Evolutionary conservation across 2,329 filamentous ascomycete genomes (phyloP), one percentile per base, ranked within the genome.

Genomic region (Diaporthe sp.): DNA sequence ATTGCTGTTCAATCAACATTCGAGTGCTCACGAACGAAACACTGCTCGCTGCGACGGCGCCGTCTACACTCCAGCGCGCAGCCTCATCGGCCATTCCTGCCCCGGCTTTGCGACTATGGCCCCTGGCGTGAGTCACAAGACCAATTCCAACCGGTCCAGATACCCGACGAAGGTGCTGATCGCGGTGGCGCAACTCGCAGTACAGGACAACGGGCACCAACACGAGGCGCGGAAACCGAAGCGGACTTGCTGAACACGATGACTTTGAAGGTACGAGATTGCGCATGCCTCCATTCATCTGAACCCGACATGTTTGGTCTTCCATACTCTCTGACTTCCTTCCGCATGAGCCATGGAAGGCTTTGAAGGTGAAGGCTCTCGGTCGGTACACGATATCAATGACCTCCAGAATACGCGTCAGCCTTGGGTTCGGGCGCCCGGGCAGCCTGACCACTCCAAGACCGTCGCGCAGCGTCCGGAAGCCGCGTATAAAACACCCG

Each of bases 161-260:
- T 13, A 50, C 3, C 13, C 25, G 22, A n/a, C 17, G 19, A 12
- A 53, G 32, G n/a, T 35, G 47, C 73, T 72, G 59, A 74, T 32
- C 6, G 55, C 12, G 12, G 27, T 27, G 32, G 66, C 68, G 56
- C 73, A 55, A 63, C 58, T 42, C 47, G 44, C 81, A 81, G 53
- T 78, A 78, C 42, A 80, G 80, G 71, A 80, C 77, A 66, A 76
- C 53, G 44, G 72, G 65, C 37, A 73, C 75, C 56, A 81, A 90
- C 84, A 91, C 89, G 70, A 85, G 90, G 81, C 88, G 90, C 76
- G 88, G 89, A 76, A 88, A 88, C 76, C 87, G 90, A 73, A 84
- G 87, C 76, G 88, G 86, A 69, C 90, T 89, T 76, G 85, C 87
- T 51, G 90, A 92, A 77, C 89, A 91, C 78, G 90, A 92, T 79